Percentiles rank a stretch among this genome's conserved stretches.
phyloP scores from a whole-genome alignment of 2,329 filamentous ascomycete species.

The Penicillium sp. region DNA sequence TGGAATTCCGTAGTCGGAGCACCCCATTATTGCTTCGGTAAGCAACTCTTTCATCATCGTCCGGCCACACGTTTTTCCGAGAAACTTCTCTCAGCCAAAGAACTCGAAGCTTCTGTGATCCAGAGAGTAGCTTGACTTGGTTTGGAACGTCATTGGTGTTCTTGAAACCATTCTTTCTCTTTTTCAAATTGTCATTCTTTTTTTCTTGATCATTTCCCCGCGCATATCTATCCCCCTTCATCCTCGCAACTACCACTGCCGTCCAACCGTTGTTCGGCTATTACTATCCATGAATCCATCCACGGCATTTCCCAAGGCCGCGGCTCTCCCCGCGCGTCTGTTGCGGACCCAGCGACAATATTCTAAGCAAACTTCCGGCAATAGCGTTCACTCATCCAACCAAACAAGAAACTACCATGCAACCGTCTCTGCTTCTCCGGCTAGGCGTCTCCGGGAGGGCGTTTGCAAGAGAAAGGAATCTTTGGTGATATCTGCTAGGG shows the following conservation, averaged over 20 bases:
- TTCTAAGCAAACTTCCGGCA: conserved; percentile 35
- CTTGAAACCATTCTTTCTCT: conserved; percentile 5
- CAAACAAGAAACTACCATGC: conserved; percentile 41
- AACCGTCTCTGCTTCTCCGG: conserved; percentile 26
- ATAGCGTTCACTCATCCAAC: conserved; percentile 31
- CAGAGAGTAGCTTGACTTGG: conserved; percentile 19
- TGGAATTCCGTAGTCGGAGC: conserved; percentile 20
- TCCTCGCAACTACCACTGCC: conserved; percentile 6
- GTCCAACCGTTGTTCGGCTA: conserved; percentile 17
- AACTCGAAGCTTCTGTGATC: conserved; percentile 35
- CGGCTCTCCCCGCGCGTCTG: conserved; percentile 44
- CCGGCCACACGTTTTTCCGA: conserved; percentile 33
- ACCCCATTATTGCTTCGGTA: conserved; percentile 31
- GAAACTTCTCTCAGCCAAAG: conserved; percentile 36
- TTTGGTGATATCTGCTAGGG: conserved; percentile 30
- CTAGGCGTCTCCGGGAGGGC: conserved; percentile 30
- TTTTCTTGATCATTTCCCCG: not conserved
- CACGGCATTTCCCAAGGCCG: conserved; percentile 44
- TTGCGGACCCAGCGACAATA: conserved; percentile 44
- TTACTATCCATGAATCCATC: conserved; percentile 42
- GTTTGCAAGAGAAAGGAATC: conserved; percentile 27
- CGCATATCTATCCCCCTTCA: not conserved
- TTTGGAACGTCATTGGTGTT: conserved; percentile 14
- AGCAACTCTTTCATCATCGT: conserved; percentile 33
- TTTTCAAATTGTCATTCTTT: conserved; percentile 12